These are phyloP conservation scores for Trametes hirsuta DNA, from an alignment of 1,284 basidiomycete species.

Conservation along the genomic window DNA sequence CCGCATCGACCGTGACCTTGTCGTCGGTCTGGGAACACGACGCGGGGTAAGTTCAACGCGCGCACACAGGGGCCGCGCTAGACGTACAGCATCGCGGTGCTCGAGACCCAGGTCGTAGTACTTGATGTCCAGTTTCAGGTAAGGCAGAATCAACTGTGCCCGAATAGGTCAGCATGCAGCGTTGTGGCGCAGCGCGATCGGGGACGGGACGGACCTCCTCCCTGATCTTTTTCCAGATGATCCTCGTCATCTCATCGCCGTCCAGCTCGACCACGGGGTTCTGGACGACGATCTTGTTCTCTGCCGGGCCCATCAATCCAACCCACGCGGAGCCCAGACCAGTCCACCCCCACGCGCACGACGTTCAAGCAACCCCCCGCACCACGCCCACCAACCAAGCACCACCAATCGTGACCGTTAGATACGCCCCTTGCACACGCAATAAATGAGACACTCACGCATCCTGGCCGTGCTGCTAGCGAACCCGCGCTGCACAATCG, in stretches of 20 bases:
- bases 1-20: conserved; percentile 91
- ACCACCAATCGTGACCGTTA: neutral
- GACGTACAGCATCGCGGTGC: conserved; percentile 81
- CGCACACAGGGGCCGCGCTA: neutral
- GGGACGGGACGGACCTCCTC: conserved; percentile 67
- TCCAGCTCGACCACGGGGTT: conserved; percentile 97
- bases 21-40: conserved; percentile 77
- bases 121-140: conserved; percentile 95
- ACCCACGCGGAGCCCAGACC: no score
- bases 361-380: neutral
- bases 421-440: neutral
- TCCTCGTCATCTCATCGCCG: conserved; percentile 96
- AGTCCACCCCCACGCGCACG: neutral
- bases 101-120: conserved; percentile 97
- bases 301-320: conserved; percentile 25
- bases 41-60: neutral
- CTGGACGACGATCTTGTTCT: conserved; percentile 77
- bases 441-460: conserved; percentile 31
- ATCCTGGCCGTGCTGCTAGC: conserved; percentile 32
- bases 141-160: conserved; percentile 88
- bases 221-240: conserved; percentile 99
- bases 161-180: conserved; percentile 2
- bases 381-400: neutral
- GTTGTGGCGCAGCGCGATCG: neutral
- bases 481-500: conserved; percentile 30